A percentile compares a stretch with the other conserved stretches of the same genome.
Conservation (phyloP, 805 yeast genomes). For the Ogataea haglerorum region DNA sequence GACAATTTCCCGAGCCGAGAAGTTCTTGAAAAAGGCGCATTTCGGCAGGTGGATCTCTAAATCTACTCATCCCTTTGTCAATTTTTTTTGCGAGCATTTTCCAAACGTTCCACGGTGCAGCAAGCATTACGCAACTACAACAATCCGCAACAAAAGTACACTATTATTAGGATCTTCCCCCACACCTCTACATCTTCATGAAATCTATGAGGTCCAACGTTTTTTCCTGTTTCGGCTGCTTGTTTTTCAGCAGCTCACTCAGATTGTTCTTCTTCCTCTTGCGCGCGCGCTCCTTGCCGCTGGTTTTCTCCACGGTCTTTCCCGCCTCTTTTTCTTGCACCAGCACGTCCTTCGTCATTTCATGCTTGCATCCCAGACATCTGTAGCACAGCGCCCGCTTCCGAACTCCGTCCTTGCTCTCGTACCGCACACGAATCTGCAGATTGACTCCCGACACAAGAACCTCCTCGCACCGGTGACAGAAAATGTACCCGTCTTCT, state of each 20-base stretch:
- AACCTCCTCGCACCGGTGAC: conserved; percentile 17
- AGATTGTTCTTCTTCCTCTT: conserved; percentile 29
- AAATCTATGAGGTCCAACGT: conserved; percentile 28
- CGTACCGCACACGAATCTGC: conserved; percentile 13
- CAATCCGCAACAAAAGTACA: background rate
- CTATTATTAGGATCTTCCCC: background rate
- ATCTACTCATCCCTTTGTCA: conserved; percentile 4
- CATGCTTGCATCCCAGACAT: conserved; percentile 21
- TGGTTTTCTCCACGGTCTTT: conserved; percentile 1
- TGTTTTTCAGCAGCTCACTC: conserved; percentile 21
- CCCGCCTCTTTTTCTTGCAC: conserved; percentile 6
- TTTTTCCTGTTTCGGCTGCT: conserved; percentile 11
- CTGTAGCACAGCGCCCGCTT: conserved; percentile 16
- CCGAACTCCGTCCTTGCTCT: conserved; percentile 1
- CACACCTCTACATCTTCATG: conserved; percentile 19
- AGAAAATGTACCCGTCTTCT: conserved; percentile 14
- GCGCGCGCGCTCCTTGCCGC: conserved; percentile 18
- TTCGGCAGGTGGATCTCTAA: conserved; percentile 5
- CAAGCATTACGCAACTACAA: background rate
- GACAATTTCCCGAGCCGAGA: conserved; percentile 4
- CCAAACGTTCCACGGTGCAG: background rate
- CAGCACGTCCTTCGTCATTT: background rate
- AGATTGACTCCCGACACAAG: conserved; percentile 23
- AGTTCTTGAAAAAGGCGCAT: conserved; percentile 8
- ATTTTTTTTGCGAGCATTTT: conserved; percentile 1